Evolutionary conservation across 1,139 yeast species (phyloP).

Genomic region (Eremothecium cymbalariae): DNA sequence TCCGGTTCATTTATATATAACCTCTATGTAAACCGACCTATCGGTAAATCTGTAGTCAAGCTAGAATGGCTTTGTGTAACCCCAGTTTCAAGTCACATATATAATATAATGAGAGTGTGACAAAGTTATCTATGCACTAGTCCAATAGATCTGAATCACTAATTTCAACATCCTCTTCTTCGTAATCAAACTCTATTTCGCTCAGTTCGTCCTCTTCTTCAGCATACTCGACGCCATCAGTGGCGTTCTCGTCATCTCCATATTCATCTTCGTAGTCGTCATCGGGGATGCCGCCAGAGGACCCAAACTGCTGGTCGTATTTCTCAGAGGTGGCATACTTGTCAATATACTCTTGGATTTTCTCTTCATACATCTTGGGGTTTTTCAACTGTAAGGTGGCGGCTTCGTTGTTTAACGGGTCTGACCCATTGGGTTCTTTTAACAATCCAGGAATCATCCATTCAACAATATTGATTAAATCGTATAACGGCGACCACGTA

Average conservation of each 20-base stretch:
- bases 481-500: slow-evolving; percentile 98
- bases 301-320: slow-evolving; percentile 37
- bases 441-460: slow-evolving; percentile 87
- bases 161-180: slow-evolving; percentile 29
- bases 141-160: slow-evolving; percentile 5
- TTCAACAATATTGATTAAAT: slow-evolving; percentile 81
- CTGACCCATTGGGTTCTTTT: slow-evolving; percentile 89
- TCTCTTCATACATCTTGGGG: slow-evolving; percentile 55
- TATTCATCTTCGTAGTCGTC: slow-evolving; percentile 35
- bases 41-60: too few species aligned
- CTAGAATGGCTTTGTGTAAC: too few species aligned
- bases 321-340: slow-evolving; percentile 59
- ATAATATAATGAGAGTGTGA: too few species aligned
- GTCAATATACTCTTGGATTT: slow-evolving; percentile 65
- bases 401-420: slow-evolving; percentile 90
- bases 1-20: too few species aligned
- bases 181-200: slow-evolving; percentile 39
- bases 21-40: too few species aligned
- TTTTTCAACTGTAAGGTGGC: slow-evolving; percentile 72
- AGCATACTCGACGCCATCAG: slow-evolving; percentile 16
- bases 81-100: too few species aligned
- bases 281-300: slow-evolving; percentile 43
- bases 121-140: slow-evolving; percentile 3
- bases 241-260: slow-evolving; percentile 20
- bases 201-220: slow-evolving; percentile 36